These are phyloP conservation scores for Globisporangium iwayamae DNA, from an alignment of 352 stramenopile genomes.

Conservation along the genomic window DNA sequence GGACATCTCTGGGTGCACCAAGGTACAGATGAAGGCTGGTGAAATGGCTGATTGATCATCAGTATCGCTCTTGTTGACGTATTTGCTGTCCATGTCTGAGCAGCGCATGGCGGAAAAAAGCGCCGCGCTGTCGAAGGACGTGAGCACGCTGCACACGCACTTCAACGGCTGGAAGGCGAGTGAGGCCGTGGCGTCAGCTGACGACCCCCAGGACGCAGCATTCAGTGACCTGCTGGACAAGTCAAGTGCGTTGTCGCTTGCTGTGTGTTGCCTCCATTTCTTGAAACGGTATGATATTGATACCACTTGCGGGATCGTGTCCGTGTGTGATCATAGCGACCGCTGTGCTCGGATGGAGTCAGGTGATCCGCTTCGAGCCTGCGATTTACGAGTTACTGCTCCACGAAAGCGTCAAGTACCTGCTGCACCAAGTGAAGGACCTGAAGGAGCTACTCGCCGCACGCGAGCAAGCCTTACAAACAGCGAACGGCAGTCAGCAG, in stretches of 20 bases:
- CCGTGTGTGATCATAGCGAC: conserved; percentile 19
- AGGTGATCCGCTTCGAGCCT: conserved; percentile 44
- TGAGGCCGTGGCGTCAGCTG: conserved; percentile 22
- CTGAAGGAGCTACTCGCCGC: conserved; percentile 59
- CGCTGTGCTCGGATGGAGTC: conserved; percentile 41
- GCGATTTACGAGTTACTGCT: conserved; percentile 65
- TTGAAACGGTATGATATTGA: neutral
- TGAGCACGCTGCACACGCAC: conserved; percentile 38
- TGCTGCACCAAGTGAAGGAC: conserved; percentile 47
- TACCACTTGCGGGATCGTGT: neutral
- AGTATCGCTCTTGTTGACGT: neutral
- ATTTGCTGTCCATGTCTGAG: neutral
- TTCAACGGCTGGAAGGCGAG: conserved; percentile 56
- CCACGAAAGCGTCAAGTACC: conserved; percentile 63
- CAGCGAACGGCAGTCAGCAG: neutral
- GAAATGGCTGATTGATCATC: neutral
- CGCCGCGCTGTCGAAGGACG: conserved; percentile 48
- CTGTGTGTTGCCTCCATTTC: neutral
- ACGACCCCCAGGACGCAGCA: conserved; percentile 21
- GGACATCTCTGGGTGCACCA: conserved; percentile 46
- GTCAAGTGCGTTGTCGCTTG: conserved; percentile 35
- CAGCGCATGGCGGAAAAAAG: conserved; percentile 59
- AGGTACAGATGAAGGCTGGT: conserved; percentile 20
- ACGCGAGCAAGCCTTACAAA: conserved; percentile 34
- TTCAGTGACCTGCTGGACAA: conserved; percentile 40